Evolutionary conservation across 345 rosid genomes (phyloP).

Genomic region (Melastoma malabathricum): DNA sequence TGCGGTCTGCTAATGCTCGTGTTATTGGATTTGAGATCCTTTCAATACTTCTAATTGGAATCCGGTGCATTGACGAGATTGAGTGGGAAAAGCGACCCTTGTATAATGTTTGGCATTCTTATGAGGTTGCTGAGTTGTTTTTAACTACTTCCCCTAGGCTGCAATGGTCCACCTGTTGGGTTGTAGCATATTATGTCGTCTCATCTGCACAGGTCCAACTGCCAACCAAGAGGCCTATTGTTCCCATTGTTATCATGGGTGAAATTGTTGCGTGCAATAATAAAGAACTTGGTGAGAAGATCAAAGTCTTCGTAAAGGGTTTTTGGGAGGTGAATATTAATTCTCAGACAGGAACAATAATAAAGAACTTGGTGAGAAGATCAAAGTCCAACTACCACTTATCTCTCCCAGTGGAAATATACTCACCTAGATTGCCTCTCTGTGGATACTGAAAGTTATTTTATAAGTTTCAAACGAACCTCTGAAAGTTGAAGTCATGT

Average conservation of each 20-base stretch:
- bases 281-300: slow-evolving; percentile 38
- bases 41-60: slow-evolving; percentile 44
- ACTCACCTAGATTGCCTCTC: slow-evolving; percentile 37
- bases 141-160: slow-evolving; percentile 51
- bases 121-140: slow-evolving; percentile 46
- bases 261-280: slow-evolving; percentile 23
- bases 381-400: no score
- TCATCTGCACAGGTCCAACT: slow-evolving; percentile 69
- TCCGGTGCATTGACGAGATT: slow-evolving; percentile 51
- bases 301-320: slow-evolving; percentile 40
- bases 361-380: slow-evolving; percentile 85
- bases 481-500: slow-evolving; percentile 40
- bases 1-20: slow-evolving; percentile 62
- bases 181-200: slow-evolving; percentile 64
- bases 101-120: slow-evolving; percentile 58
- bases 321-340: slow-evolving; percentile 63
- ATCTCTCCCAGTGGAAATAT: slow-evolving; percentile 75
- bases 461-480: slow-evolving; percentile 27
- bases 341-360: slow-evolving; percentile 59
- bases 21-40: slow-evolving; percentile 75
- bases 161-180: slow-evolving; percentile 50
- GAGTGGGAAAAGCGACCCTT: slow-evolving; percentile 76
- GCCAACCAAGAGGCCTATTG: slow-evolving; percentile 40
- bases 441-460: slow-evolving; percentile 50
- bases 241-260: slow-evolving; percentile 47